phyloP scores from a whole-genome alignment of 805 yeast genomes.

The Candida sanyiensis region DNA sequence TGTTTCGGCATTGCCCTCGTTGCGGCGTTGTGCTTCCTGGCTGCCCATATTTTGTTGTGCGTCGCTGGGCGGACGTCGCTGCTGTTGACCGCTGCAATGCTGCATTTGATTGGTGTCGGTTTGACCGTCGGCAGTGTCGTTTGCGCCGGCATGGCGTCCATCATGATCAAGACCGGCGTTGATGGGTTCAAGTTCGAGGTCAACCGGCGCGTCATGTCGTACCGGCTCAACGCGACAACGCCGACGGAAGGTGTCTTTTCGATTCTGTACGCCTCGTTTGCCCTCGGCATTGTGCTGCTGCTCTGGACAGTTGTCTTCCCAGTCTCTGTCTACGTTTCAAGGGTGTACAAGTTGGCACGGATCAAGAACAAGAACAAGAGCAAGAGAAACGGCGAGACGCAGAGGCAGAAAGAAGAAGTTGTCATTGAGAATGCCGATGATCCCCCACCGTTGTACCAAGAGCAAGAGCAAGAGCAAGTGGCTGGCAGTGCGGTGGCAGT shows the following conservation, averaged over 20 bases:
- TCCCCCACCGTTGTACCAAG: too few relatives aligned
- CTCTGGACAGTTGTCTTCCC: background rate
- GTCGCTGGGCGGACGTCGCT: too few relatives aligned
- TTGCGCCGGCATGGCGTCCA: background rate
- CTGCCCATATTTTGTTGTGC: background rate
- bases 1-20: background rate
- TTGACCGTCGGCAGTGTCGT: background rate
- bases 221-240: conserved; percentile 3
- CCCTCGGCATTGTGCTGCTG: background rate
- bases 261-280: background rate
- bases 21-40: background rate
- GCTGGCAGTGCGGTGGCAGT: too few relatives aligned
- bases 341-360: background rate
- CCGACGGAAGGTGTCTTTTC: conserved; percentile 2
- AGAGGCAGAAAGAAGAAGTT: too few relatives aligned
- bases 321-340: background rate
- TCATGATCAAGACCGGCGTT: background rate
- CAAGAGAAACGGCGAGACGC: too few relatives aligned
- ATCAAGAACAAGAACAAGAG: too few relatives aligned
- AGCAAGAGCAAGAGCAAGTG: too few relatives aligned
- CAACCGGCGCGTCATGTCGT: too few relatives aligned
- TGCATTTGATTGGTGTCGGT: background rate
- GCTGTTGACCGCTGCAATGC: background rate
- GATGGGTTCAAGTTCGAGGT: background rate
- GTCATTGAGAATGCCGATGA: too few relatives aligned